phyloP scores from a whole-genome alignment of 805 yeast species.

The Nakazawaea ishiwadae region DNA sequence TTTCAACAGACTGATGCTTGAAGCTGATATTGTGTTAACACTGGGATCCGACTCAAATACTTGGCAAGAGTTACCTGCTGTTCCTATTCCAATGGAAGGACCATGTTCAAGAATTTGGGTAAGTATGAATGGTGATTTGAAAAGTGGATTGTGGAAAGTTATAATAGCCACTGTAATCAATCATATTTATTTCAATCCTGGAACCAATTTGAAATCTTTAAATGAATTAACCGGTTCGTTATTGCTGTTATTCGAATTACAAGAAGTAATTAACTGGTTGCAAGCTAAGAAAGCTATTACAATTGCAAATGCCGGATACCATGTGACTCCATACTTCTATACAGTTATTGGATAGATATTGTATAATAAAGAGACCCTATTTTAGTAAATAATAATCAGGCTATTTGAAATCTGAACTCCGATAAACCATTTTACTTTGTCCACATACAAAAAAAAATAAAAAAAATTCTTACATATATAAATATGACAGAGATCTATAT shows the following conservation, averaged over 20 bases:
- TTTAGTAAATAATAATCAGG: too few relatives aligned
- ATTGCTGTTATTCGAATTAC: constrained; percentile 6
- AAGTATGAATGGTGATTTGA: constrained; percentile 57
- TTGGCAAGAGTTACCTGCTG: constrained; percentile 16
- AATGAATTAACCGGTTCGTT: background rate
- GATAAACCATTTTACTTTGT: too few relatives aligned
- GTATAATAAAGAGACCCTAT: too few relatives aligned
- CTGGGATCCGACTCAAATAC: constrained; percentile 12
- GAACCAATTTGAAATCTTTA: constrained; percentile 31
- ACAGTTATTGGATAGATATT: too few relatives aligned
- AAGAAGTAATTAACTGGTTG: constrained; percentile 7
- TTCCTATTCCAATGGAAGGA: constrained; percentile 51
- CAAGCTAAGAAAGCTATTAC: background rate
- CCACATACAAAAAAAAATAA: too few relatives aligned
- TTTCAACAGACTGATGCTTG: constrained; percentile 62
- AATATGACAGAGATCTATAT: too few relatives aligned
- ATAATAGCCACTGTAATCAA: constrained; percentile 43
- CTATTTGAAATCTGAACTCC: too few relatives aligned
- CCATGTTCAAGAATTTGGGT: constrained; percentile 74
- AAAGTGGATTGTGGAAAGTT: constrained; percentile 54
- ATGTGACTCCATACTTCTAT: too few relatives aligned
- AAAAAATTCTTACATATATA: too few relatives aligned
- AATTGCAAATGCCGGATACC: too few relatives aligned
- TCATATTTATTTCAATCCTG: constrained; percentile 50
- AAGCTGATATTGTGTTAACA: constrained; percentile 53